These are phyloP conservation scores for Macadamia integrifolia DNA, from an alignment of 164 flowering plant species.

Conservation along the genomic window DNA sequence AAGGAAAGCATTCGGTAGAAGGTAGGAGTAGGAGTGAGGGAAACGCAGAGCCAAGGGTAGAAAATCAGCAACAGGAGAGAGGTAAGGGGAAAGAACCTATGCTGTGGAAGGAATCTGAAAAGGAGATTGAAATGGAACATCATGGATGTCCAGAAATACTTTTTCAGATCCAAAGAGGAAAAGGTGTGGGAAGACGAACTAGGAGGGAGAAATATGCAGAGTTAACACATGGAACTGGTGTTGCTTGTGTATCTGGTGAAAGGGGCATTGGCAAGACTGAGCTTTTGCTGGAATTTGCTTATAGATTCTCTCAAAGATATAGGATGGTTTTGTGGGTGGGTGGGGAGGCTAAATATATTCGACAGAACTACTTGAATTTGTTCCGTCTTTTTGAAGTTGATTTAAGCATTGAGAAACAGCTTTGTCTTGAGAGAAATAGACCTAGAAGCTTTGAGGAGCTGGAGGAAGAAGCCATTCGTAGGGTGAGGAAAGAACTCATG, in stretches of 20 bases:
- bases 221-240: neutral
- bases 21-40: no score
- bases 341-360: constrained; percentile 2
- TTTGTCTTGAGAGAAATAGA: neutral
- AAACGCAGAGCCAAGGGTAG: neutral
- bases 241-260: constrained; percentile 4
- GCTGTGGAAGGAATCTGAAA: neutral
- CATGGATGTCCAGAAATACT: neutral
- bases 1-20: neutral
- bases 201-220: neutral
- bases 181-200: neutral
- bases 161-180: neutral
- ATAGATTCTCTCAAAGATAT: constrained; percentile 6
- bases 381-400: constrained; percentile 1
- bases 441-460: neutral
- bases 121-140: neutral
- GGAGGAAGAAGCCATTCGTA: neutral
- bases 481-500: constrained; percentile 1
- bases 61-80: neutral
- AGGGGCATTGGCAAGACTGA: constrained; percentile 7
- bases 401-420: constrained; percentile 7
- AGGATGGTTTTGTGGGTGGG: constrained; percentile 13
- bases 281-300: constrained; percentile 5
- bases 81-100: neutral
- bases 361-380: constrained; percentile 12